Base-by-base conservation (phyloP, 2,329 filamentous ascomycete genomes). In the Pseudogymnoascus destructans region DNA sequence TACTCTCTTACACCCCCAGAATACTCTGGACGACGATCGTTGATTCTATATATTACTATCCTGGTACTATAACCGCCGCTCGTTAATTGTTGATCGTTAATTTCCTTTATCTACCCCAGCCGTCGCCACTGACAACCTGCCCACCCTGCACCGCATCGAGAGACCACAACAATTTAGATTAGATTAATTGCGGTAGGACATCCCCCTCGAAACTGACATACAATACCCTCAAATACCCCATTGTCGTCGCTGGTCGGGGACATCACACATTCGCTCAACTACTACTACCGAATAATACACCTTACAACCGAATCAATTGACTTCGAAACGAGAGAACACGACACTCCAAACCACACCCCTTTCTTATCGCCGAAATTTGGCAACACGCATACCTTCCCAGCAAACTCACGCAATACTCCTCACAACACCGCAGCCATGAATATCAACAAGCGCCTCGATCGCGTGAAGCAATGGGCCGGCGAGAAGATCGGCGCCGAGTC, bases 391-490 rank as follows among this genome's bases (percentile, higher is more conserved):
- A 42, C 10, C 38, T 13, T 19, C 17, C 10, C 38, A 42, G 7
- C 38, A 42, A 11, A 42, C 17, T 19, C 19, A 30, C 49, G 30
- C 23, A 10, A 21, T 25, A 30, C 46, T 21, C 46, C 21, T 27
- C 46, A 23, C 21, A 54, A 54, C 7, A 32, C 57, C 62, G 62
- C 63, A 33, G 66, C 60, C n/a, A 70, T 70, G 68, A 69, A 70
- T 65, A 68, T 70, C 63, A 69, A 67, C 73, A 95, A 95, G 78
- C 95, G 95, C 71, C 83, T 97, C 70, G 92, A 91, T 74, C 86
- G 92, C 69, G 85, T 95, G 77, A 95, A 92, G 77, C 92, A 97
- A 85, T 97, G 92, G 92, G 89, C 91, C 35, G 89, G 89, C 65
- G 92, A 97, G 75, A 89, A 91, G 74, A 95, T 97, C 88, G 92